Conservation (phyloP, 2,329 filamentous ascomycete species). For the Elsinoe ampelina region DNA sequence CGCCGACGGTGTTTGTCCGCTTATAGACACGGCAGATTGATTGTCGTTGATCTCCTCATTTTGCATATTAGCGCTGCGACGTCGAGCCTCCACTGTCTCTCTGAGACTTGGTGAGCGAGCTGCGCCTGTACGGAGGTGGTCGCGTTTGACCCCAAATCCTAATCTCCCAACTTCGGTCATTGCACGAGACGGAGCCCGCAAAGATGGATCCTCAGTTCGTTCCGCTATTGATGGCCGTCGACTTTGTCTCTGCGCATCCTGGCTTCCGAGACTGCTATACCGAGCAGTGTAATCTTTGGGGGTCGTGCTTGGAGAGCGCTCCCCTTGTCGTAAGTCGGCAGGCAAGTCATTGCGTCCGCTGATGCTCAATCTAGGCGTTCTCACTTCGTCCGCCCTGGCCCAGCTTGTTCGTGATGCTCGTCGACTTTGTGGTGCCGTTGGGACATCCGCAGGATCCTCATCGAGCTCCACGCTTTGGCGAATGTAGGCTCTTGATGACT, state of each 20-base stretch:
- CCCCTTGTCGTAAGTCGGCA: neutral
- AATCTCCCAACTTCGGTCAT: constrained; percentile 36
- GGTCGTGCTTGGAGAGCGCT: constrained; percentile 6
- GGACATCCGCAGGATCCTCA: neutral
- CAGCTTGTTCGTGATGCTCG: constrained; percentile 4
- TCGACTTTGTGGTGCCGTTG: neutral
- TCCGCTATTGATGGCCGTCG: constrained; percentile 22
- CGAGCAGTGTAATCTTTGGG: constrained; percentile 16
- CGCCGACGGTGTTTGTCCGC: constrained; percentile 8
- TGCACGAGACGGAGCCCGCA: constrained; percentile 40
- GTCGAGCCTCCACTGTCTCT: constrained; percentile 18
- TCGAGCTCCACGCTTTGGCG: neutral
- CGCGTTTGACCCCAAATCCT: constrained; percentile 5
- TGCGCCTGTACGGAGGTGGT: constrained; percentile 22
- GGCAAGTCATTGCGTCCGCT: neutral
- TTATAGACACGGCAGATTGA: neutral
- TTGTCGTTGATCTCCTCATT: constrained; percentile 4
- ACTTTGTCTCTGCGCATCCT: neutral
- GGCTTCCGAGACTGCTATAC: constrained; percentile 25
- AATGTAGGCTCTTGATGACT: neutral
- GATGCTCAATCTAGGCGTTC: constrained; percentile 4
- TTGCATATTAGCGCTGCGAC: constrained; percentile 15
- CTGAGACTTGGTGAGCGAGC: constrained; percentile 18
- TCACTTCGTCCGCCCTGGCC: neutral
- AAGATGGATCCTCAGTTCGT: constrained; percentile 26